Conservation (phyloP, 441 rosid genomes). For the Populus hybrid region DNA sequence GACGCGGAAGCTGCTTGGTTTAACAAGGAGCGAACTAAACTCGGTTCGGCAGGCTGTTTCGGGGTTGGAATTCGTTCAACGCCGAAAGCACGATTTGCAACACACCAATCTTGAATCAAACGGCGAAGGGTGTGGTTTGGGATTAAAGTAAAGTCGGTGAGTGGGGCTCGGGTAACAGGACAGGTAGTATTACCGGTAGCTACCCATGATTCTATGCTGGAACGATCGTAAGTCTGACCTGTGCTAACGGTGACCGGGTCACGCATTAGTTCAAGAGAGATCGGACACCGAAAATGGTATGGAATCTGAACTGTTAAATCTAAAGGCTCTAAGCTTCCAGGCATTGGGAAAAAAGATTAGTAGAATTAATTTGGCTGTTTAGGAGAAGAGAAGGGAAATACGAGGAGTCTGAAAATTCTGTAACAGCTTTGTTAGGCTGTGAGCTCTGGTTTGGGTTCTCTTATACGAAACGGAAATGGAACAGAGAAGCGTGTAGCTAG, state of each 20-base stretch:
- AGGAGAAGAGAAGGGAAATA: slow-evolving; percentile 1
- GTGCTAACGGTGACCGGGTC: slow-evolving; percentile 86
- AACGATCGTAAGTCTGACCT: slow-evolving; percentile 90
- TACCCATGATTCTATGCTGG: slow-evolving; percentile 89
- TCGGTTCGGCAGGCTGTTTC: slow-evolving; percentile 88
- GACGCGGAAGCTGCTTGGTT: slow-evolving; percentile 41
- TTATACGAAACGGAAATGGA: slow-evolving; percentile 17
- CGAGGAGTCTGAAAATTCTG: slow-evolving; percentile 27
- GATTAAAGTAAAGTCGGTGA: slow-evolving; percentile 70
- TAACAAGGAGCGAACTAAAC: slow-evolving; percentile 54
- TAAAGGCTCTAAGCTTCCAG: slow-evolving; percentile 33
- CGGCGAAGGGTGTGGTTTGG: slow-evolving; percentile 98
- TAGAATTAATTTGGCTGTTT: background rate
- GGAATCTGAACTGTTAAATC: slow-evolving; percentile 70
- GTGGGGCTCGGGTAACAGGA: slow-evolving; percentile 73
- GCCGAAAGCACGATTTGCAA: slow-evolving; percentile 71
- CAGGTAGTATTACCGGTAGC: slow-evolving; percentile 85
- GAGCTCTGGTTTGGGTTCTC: slow-evolving; percentile 15
- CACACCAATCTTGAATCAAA: slow-evolving; percentile 95
- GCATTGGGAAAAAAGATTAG: slow-evolving; percentile 30
- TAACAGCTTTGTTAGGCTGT: slow-evolving; percentile 19
- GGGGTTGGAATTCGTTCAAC: slow-evolving; percentile 90
- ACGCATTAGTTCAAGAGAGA: slow-evolving; percentile 84
- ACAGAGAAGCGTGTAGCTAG: slow-evolving; percentile 1
- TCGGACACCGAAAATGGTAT: slow-evolving; percentile 86